Evolutionary conservation across 169 alveolate genomes (phyloP).

Genomic region (Eimeria falciformis): DNA sequence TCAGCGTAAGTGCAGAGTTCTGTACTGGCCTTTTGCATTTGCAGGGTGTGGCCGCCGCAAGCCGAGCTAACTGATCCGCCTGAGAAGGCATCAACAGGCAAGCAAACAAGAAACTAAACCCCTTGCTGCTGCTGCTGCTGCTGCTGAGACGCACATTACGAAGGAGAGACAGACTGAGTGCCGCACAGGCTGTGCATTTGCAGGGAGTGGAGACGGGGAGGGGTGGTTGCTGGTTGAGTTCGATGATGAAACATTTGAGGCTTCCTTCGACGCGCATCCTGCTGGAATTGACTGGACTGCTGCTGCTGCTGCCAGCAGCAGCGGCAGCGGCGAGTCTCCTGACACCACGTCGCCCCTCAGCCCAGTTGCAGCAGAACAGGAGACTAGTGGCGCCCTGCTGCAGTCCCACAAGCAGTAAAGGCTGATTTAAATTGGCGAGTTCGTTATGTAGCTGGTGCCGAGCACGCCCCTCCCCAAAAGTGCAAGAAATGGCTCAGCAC

Average conservation of each 20-base stretch:
- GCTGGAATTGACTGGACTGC: conserved; percentile 22
- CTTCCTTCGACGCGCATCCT: neutral
- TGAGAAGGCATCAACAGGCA: neutral
- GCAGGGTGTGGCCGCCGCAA: neutral
- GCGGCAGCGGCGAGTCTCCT: neutral
- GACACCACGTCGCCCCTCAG: too few species aligned
- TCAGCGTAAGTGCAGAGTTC: neutral
- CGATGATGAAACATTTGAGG: neutral
- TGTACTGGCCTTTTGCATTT: neutral
- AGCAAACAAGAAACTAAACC: neutral
- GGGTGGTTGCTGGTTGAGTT: conserved; percentile 37
- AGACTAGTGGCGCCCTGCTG: too few species aligned
- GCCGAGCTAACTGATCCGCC: neutral
- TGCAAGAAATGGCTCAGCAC: too few species aligned
- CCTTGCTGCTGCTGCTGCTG: neutral
- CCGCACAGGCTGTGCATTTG: neutral
- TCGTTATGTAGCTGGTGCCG: too few species aligned
- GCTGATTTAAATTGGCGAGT: too few species aligned
- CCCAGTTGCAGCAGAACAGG: too few species aligned
- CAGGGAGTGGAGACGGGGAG: neutral
- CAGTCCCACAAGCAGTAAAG: too few species aligned
- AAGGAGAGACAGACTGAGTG: neutral
- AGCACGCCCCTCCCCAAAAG: too few species aligned
- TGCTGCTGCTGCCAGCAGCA: conserved; percentile 22
- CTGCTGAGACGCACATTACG: neutral